Evolutionary conservation across 78 protist genomes (phyloP).

Genomic region (Dictyostelium intermedium): DNA sequence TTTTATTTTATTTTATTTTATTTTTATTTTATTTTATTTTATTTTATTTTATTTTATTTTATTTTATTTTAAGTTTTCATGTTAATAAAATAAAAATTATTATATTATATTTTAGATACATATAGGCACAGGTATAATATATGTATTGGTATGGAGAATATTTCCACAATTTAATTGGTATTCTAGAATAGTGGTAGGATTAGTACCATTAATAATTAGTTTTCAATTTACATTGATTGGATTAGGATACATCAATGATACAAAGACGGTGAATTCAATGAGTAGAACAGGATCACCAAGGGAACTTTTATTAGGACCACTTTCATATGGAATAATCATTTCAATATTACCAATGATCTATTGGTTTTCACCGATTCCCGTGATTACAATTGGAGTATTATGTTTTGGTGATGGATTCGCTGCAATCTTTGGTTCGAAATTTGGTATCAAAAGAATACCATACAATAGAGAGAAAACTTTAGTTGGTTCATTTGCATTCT

Average conservation of each 20-base stretch:
- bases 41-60: not conserved
- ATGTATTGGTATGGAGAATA: slow-evolving; percentile 2
- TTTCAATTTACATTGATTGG: slow-evolving; percentile 65
- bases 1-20: too few relatives aligned
- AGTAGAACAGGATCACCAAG: slow-evolving; percentile 60
- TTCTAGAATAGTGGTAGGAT: not conserved
- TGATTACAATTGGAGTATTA: slow-evolving; percentile 29
- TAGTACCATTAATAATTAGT: slow-evolving; percentile 34
- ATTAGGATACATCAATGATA: slow-evolving; percentile 52
- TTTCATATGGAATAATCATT: slow-evolving; percentile 49
- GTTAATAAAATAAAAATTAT: too few relatives aligned
- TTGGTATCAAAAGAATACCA: slow-evolving; percentile 23
- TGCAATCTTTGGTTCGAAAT: slow-evolving; percentile 29
- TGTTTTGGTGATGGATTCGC: slow-evolving; percentile 80
- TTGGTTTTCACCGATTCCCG: slow-evolving; percentile 72
- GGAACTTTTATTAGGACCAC: slow-evolving; percentile 71
- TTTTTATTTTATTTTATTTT: not conserved
- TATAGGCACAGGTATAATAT: slow-evolving; percentile 53
- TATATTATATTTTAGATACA: not conserved
- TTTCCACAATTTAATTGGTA: not conserved
- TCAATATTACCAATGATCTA: slow-evolving; percentile 3
- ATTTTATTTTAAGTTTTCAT: too few relatives aligned
- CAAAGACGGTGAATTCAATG: slow-evolving; percentile 61
- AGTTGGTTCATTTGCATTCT: slow-evolving; percentile 41
- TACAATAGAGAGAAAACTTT: slow-evolving; percentile 35